These are phyloP conservation scores for Themeda triandra DNA, from an alignment of 176 grass and related monocot genomes.

Conservation along the genomic window DNA sequence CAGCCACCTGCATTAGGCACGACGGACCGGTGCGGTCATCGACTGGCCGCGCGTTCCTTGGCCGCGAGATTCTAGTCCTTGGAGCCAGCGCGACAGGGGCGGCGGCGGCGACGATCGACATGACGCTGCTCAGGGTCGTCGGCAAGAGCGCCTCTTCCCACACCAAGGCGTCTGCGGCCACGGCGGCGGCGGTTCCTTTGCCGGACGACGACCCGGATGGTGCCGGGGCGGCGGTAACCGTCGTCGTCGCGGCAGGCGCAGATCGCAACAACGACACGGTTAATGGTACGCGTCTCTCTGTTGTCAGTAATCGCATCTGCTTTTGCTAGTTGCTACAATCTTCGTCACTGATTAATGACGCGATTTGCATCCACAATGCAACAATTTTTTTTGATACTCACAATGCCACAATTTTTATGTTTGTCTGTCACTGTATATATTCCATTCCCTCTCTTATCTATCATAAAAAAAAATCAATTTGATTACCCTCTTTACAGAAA, in stretches of 20 bases:
- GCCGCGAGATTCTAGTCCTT: not conserved
- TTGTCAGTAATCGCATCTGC: not conserved
- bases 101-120: not conserved
- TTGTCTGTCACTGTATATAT: not conserved
- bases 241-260: not conserved
- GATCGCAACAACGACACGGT: not conserved
- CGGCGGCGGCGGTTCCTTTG: not conserved
- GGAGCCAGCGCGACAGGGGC: not conserved
- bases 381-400: too few species aligned
- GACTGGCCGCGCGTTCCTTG: too few species aligned
- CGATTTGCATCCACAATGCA: not conserved
- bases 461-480: not conserved
- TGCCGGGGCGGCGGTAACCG: not conserved
- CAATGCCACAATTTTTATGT: not conserved
- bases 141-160: not conserved
- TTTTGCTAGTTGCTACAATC: not conserved
- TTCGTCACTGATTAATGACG: not conserved
- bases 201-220: not conserved
- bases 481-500: not conserved
- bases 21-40: too few species aligned
- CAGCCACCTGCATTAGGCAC: too few species aligned
- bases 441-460: not conserved
- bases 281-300: not conserved
- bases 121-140: slow-evolving; percentile 20
- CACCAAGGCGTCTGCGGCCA: not conserved